Evolutionary conservation across 106 monocot genomes (phyloP).

Genomic region (Iris macrosiphon): DNA sequence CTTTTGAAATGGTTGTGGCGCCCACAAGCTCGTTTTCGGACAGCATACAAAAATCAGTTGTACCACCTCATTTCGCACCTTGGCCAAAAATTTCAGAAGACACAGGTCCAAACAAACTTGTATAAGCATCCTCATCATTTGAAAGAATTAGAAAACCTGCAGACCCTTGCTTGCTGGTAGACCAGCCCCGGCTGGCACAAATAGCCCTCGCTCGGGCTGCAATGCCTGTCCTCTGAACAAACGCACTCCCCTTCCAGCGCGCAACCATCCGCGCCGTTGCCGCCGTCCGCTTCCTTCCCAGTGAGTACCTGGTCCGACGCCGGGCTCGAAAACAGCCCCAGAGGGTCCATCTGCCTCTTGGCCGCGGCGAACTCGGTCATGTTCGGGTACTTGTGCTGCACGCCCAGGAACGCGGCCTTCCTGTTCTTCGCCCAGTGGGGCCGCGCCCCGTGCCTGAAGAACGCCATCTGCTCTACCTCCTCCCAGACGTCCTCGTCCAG

Average conservation of each 20-base stretch:
- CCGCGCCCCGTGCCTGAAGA: slow-evolving; percentile 56
- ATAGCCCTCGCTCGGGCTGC: slow-evolving; percentile 57
- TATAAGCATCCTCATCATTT: no score
- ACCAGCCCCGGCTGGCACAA: slow-evolving; percentile 62
- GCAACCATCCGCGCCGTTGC: slow-evolving; percentile 29
- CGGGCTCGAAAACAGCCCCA: slow-evolving; percentile 42
- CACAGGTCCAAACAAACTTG: no score
- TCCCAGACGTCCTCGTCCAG: slow-evolving; percentile 70
- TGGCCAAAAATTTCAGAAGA: no score
- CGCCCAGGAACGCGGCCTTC: slow-evolving; percentile 50
- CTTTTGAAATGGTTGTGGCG: no score
- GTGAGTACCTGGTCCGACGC: slow-evolving; percentile 49
- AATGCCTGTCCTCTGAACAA: slow-evolving; percentile 72
- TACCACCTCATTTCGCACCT: no score
- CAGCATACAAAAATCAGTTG: no score
- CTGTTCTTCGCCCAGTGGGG: slow-evolving; percentile 84
- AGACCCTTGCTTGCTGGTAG: slow-evolving; percentile 60
- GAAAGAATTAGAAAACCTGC: slow-evolving; percentile 46
- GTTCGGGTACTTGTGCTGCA: slow-evolving; percentile 40
- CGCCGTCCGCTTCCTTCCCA: slow-evolving; percentile 9
- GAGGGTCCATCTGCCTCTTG: slow-evolving; percentile 37
- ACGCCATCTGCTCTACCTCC: slow-evolving; percentile 86
- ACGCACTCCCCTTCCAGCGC: slow-evolving; percentile 77
- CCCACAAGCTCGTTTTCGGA: no score
- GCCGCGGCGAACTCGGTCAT: slow-evolving; percentile 33